phyloP scores from a whole-genome alignment of 768 basidiomycete species.

The Boletellus emodensis region DNA sequence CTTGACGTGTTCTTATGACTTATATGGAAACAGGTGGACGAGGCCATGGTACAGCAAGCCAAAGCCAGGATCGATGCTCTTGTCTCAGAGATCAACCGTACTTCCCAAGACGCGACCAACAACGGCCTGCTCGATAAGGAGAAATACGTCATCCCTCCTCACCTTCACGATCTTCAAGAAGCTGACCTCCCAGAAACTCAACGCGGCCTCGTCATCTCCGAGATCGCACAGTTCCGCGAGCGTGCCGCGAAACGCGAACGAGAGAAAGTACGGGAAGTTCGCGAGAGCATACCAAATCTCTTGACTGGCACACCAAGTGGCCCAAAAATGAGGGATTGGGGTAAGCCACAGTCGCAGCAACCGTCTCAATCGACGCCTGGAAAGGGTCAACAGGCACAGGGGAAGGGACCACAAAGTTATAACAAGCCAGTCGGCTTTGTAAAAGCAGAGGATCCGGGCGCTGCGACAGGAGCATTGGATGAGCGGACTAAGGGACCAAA shows the following conservation, averaged over 20 bases:
- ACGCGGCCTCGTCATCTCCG: slow-evolving; percentile 89
- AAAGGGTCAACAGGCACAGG: slow-evolving; percentile 49
- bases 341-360: slow-evolving; percentile 44
- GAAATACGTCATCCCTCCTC: slow-evolving; percentile 90
- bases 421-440: slow-evolving; percentile 83
- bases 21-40: slow-evolving; percentile 54
- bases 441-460: slow-evolving; percentile 53
- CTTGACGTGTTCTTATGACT: not conserved
- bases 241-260: slow-evolving; percentile 87
- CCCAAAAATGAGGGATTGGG: slow-evolving; percentile 78
- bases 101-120: slow-evolving; percentile 71
- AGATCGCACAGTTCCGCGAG: slow-evolving; percentile 95
- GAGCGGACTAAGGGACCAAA: slow-evolving; percentile 44
- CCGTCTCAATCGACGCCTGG: slow-evolving; percentile 33
- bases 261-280: slow-evolving; percentile 81
- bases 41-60: slow-evolving; percentile 57
- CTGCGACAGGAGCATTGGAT: slow-evolving; percentile 31
- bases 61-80: slow-evolving; percentile 61
- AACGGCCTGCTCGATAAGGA: slow-evolving; percentile 76
- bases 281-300: slow-evolving; percentile 50
- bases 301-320: slow-evolving; percentile 53
- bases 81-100: slow-evolving; percentile 66
- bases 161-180: slow-evolving; percentile 93
- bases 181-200: slow-evolving; percentile 93
- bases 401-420: slow-evolving; percentile 72